phyloP scores from a whole-genome alignment of 2,329 filamentous ascomycete species.

The Cladobotryum mycophilum region DNA sequence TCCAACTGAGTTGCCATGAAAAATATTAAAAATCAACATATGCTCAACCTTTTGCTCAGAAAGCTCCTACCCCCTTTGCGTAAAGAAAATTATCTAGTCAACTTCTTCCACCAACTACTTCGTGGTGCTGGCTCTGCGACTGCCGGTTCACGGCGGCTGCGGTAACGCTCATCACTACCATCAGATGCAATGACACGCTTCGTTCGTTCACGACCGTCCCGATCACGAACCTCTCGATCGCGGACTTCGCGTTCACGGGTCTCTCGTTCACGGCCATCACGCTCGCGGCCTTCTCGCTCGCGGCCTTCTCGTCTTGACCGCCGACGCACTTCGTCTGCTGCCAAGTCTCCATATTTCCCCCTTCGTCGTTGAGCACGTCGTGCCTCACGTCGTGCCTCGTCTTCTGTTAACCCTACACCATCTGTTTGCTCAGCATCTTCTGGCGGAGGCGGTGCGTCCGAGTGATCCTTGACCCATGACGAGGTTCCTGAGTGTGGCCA shows the following conservation, averaged over 20 bases:
- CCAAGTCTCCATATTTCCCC: constrained; percentile 36
- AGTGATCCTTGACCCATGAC: constrained; percentile 61
- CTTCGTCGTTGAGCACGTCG: constrained; percentile 40
- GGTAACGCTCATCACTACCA: constrained; percentile 39
- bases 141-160: constrained; percentile 33
- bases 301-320: constrained; percentile 40
- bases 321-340: constrained; percentile 37
- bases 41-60: not conserved
- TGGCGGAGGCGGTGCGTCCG: constrained; percentile 54
- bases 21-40: not conserved
- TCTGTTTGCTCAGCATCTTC: constrained; percentile 32
- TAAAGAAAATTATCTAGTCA: constrained; percentile 32
- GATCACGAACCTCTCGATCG: constrained; percentile 22
- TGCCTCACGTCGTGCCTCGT: constrained; percentile 45
- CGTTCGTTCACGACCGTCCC: constrained; percentile 35
- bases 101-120: constrained; percentile 56
- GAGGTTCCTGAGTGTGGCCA: constrained; percentile 61
- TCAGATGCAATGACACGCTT: constrained; percentile 30
- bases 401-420: constrained; percentile 31
- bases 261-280: constrained; percentile 19
- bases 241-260: constrained; percentile 25
- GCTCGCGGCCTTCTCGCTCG: constrained; percentile 19
- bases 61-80: not conserved
- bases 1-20: no score
- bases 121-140: constrained; percentile 43